Base-by-base conservation (phyloP, 768 basidiomycete species). In the Panellus pusillus region DNA sequence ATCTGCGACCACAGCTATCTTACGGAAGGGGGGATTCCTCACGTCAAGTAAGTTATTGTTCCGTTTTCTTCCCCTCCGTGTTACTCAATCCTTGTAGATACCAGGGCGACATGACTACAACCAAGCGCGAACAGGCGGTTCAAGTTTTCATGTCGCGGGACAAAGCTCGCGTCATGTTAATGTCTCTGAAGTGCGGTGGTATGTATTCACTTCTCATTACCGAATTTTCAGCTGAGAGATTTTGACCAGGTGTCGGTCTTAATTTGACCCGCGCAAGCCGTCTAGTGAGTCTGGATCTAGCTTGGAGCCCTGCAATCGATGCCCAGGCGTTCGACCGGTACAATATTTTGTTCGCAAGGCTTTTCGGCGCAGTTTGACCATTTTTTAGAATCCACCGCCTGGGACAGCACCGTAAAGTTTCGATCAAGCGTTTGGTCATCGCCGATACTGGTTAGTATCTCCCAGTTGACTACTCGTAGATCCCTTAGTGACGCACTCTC, bases 101-200 rank as follows among this genome's bases (percentile, higher is more conserved):
- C 53, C 81, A 84, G 67, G 85, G 84, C 12, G 72, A 78, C 45
- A 86, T 87, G 85, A 76, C 67, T 44, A 70, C 76, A 13, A 39
- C 47, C 14, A 74, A 81, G 60, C 79, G 85, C 14, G 79, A 84
- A 36, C 67, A 72, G 37, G 79, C 83, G 24, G 75, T 87, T 24
- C 73, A 74, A 12, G 72, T 73, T 1, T 87, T 87, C 71, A 85
- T 85, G 84, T 68, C 76, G 3, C 77, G 76, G 57, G 78, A 80
- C 57, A 81, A 80, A 44, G 79, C 79, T 2, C 70, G 71, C 6
- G 73, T 83, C 37, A 83, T 86, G 81, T 66, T 86, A 35, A 81
- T 84, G 79, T 81, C 79, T 1, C 64, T 82, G 37, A 84, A 86
- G 60, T 84, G 84, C 59, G 84, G 85, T 42, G 84, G 84, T 74